A percentile compares a stretch with the other conserved stretches of the same genome.
Evolutionary conservation across 192 early-diverging fungal species (phyloP).

Genomic region (Blastocladiella britannica): DNA sequence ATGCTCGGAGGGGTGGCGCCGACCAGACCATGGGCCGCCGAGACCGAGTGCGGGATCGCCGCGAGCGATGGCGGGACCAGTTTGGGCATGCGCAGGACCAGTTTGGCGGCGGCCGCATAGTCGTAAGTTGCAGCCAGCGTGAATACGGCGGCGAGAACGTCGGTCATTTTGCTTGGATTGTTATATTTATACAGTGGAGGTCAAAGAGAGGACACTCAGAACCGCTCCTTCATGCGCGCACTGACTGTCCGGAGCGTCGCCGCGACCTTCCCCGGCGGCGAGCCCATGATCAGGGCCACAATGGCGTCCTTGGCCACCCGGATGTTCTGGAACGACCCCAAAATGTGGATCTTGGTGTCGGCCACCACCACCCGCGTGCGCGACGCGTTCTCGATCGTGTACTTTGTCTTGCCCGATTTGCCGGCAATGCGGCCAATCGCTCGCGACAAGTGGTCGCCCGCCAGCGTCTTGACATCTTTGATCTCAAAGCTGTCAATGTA

Average conservation of each 20-base stretch:
- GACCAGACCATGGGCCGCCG: too few species aligned
- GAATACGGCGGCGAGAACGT: too few species aligned
- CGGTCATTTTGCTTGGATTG: too few species aligned
- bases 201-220: too few species aligned
- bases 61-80: too few species aligned
- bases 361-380: conserved; percentile 92
- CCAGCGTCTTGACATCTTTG: conserved; percentile 90
- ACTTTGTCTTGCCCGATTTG: conserved; percentile 91
- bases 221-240: conserved; percentile 83
- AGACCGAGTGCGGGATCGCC: too few species aligned
- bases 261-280: conserved; percentile 92
- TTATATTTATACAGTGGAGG: too few species aligned
- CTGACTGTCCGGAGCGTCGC: conserved; percentile 66
- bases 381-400: conserved; percentile 90
- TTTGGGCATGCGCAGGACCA: too few species aligned
- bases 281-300: conserved; percentile 73
- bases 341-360: conserved; percentile 88
- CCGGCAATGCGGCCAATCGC: conserved; percentile 97
- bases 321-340: conserved; percentile 92
- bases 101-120: too few species aligned
- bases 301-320: conserved; percentile 87
- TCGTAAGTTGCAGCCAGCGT: too few species aligned
- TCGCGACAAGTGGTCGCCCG: conserved; percentile 85
- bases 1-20: too few species aligned
- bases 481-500: conserved; percentile 93